phyloP scores from a whole-genome alignment of 192 early-diverging fungal genomes.

The Coemansia sp. region DNA sequence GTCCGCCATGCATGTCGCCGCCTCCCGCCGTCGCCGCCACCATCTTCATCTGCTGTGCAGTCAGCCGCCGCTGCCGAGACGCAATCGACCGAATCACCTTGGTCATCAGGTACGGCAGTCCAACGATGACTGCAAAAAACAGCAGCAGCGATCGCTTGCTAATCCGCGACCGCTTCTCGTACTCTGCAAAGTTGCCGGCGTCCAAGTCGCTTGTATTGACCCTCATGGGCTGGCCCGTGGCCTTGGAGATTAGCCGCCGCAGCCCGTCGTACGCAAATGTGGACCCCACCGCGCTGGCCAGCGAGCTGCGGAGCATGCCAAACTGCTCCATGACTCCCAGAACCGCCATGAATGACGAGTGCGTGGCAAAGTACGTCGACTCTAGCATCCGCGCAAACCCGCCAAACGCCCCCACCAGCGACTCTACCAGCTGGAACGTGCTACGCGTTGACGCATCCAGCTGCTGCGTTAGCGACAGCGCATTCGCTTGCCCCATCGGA shows the following conservation, averaged over 20 bases:
- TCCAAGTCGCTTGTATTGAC: slow-evolving; percentile 72
- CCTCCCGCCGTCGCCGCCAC: neutral
- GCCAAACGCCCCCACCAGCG: slow-evolving; percentile 91
- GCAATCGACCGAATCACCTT: slow-evolving; percentile 77
- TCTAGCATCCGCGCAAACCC: slow-evolving; percentile 98
- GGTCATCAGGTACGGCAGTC: slow-evolving; percentile 88
- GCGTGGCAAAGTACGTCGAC: slow-evolving; percentile 94
- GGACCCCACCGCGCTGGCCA: slow-evolving; percentile 78
- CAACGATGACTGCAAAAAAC: slow-evolving; percentile 82
- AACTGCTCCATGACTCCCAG: slow-evolving; percentile 98
- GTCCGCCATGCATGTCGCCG: neutral
- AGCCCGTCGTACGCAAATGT: slow-evolving; percentile 71
- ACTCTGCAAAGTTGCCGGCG: slow-evolving; percentile 68
- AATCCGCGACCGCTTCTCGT: slow-evolving; percentile 60
- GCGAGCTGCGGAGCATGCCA: slow-evolving; percentile 78
- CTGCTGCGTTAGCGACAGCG: slow-evolving; percentile 65
- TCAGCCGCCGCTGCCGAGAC: slow-evolving; percentile 41
- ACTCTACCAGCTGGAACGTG: slow-evolving; percentile 89
- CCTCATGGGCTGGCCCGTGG: slow-evolving; percentile 62
- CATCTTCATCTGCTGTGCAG: slow-evolving; percentile 29
- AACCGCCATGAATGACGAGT: slow-evolving; percentile 90
- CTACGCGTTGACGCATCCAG: slow-evolving; percentile 88
- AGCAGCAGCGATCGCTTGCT: slow-evolving; percentile 72
- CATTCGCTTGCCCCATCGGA: slow-evolving; percentile 56
- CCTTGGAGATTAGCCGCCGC: slow-evolving; percentile 59